phyloP scores from a whole-genome alignment of 208 protist genomes.

The Acanthamoeba rhysodes region DNA sequence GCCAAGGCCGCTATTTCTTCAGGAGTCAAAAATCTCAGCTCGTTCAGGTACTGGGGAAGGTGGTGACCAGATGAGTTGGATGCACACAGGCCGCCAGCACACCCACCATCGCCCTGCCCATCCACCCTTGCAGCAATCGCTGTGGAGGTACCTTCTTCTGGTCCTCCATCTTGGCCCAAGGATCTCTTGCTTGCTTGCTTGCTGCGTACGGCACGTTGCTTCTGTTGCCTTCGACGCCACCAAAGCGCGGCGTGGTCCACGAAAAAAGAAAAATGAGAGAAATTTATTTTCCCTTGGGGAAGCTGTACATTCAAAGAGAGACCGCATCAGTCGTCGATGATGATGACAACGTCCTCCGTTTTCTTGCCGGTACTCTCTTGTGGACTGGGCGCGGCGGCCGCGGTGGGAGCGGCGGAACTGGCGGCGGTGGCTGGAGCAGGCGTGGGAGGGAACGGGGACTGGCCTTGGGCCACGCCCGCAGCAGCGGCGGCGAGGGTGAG shows the following conservation, averaged over 20 bases:
- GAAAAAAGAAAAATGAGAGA: no score
- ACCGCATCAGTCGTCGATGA: neutral
- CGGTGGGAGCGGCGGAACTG: no score
- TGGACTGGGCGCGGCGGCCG: neutral
- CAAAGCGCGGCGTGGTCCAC: neutral
- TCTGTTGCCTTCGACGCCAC: neutral
- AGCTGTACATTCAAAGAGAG: no score
- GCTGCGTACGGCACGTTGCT: no score
- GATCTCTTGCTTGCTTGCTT: neutral
- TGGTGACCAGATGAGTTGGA: neutral
- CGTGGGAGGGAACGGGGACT: neutral
- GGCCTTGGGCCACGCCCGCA: neutral
- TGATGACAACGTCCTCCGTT: neutral
- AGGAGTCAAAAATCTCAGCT: slow-evolving; percentile 82
- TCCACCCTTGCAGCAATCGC: slow-evolving; percentile 28
- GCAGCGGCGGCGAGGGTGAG: neutral
- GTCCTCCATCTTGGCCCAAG: neutral
- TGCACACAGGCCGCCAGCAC: neutral
- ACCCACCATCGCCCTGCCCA: neutral
- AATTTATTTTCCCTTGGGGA: no score
- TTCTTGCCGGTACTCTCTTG: neutral
- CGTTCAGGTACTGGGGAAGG: slow-evolving; percentile 85
- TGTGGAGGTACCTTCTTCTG: slow-evolving; percentile 3
- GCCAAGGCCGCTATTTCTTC: slow-evolving; percentile 83
- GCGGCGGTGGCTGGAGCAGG: neutral